Conservation (phyloP, 2,329 filamentous ascomycete species). For the Sporothrix curviconia region DNA sequence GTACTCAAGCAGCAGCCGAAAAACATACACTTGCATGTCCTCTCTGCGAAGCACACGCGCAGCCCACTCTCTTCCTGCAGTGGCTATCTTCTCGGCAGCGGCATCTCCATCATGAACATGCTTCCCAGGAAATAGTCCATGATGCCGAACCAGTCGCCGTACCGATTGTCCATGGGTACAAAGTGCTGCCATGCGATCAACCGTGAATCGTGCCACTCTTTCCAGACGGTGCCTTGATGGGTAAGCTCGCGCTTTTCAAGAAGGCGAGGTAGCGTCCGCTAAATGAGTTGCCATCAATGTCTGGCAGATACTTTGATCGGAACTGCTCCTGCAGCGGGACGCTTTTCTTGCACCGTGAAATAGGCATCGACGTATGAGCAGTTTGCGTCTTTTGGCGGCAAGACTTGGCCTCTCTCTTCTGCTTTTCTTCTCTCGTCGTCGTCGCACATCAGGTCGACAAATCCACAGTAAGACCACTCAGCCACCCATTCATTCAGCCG, state of each 20-base stretch:
- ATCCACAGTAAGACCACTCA: slow-evolving; percentile 43
- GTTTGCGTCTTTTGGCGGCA: slow-evolving; percentile 19
- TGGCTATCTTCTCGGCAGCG: slow-evolving; percentile 57
- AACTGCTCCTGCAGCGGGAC: slow-evolving; percentile 48
- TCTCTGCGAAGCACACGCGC: slow-evolving; percentile 60
- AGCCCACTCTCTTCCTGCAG: slow-evolving; percentile 61
- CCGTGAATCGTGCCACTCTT: slow-evolving; percentile 73
- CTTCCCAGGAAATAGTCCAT: slow-evolving; percentile 66
- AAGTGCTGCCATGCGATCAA: slow-evolving; percentile 75
- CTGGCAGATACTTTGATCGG: slow-evolving; percentile 61
- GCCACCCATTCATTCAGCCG: slow-evolving; percentile 45
- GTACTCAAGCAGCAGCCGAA: slow-evolving; percentile 59
- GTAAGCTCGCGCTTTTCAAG: slow-evolving; percentile 60
- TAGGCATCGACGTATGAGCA: slow-evolving; percentile 46
- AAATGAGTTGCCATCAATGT: slow-evolving; percentile 62
- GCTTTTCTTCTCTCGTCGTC: slow-evolving; percentile 23
- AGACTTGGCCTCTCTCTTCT: background rate
- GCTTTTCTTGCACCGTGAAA: slow-evolving; percentile 34
- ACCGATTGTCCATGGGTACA: slow-evolving; percentile 70
- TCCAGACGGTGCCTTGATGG: slow-evolving; percentile 71
- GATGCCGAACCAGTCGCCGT: slow-evolving; percentile 64
- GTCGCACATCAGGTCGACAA: slow-evolving; percentile 49
- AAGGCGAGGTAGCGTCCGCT: slow-evolving; percentile 64
- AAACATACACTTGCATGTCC: slow-evolving; percentile 67
- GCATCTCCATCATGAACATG: slow-evolving; percentile 42